Base-by-base conservation (phyloP, 148 eudicot genomes). In the Cornus suecica region DNA sequence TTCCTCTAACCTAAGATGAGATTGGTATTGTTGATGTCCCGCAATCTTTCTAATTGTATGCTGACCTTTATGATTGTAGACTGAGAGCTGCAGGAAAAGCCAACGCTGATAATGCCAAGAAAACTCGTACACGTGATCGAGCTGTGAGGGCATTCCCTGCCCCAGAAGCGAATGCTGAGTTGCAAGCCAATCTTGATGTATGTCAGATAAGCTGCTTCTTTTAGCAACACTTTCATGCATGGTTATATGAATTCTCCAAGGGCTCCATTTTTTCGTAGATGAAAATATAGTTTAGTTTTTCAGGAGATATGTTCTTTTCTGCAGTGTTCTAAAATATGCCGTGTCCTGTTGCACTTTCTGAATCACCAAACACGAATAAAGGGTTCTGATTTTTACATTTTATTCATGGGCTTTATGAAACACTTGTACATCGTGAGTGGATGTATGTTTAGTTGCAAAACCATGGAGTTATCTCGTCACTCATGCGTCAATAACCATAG, bases 161-260 rank as follows among this genome's bases (percentile, higher is more conserved):
- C 78, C 97, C 88, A 10, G 90, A 85, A 80, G 97, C 97, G 79
- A 91, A 91, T 81, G 93, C 93, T 0, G 97, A 91, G 84, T 82
- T 91, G 79, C 97, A 91, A 84, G 45, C 85, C 74, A 92, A 92
- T 81, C 81, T 92, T 67, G 93, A 92, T 90, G 97, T 92, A 87
- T 42, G 94, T 83, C 77, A 16, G 28, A 45, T 62, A 25, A 68
- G 6, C 29, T 71, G 26, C 52, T 48, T 74, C 66, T 65, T 42
- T 18, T 25, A 10, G 20, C 60, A 22, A 27, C 23, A 34, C 66
- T 67, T 72, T 27, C 31, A 5, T 73, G 26, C 29, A 70, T 22
- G 24, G 68, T 37, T 37, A 37, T 37, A 6, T 37, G 42, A 37
- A 37, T 37, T 37, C 9, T 6, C 42, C 42, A 37, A 37, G 56